Base-by-base conservation (phyloP, 2,329 filamentous ascomycete species). In the Clonostachys solani region DNA sequence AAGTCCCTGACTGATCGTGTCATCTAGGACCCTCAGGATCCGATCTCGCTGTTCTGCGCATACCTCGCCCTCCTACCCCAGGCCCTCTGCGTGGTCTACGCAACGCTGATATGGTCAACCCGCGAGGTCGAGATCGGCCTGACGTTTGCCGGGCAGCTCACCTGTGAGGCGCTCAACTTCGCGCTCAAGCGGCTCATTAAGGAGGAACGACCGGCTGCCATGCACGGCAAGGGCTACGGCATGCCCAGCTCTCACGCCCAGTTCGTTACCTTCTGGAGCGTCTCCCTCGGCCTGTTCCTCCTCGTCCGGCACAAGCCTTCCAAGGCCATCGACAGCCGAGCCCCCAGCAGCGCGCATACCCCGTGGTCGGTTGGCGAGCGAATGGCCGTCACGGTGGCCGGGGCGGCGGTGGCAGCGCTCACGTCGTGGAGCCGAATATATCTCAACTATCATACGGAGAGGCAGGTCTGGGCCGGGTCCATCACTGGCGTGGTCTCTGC, bases 181-280 rank as follows among this genome's bases (percentile, higher is more conserved):
- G 70, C 77, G 5, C 74, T 99, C 43, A 99, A 99, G 74, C 81
- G 94, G 23, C 74, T 90, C 52, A 92, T 99, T 65, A 94, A 92
- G 62, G 90, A 97, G 67, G 89, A 96, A 66, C 81, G 94, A 44
- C 94, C 94, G 29, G 80, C 77, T 52, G 86, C 86, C 81, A 86
- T 74, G 77, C 84, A 92, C 60, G 92, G 90, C 47, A 95, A 95
- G 66, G 94, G 94, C 53, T 99, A 99, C 63, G 95, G 94, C 57
- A 99, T 99, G 95, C 94, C 94, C 46, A 78, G 73, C 41, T 96
- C 92, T 36, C 94, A 99, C 69, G 88, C 94, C 9, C 94, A 99
- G 71, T 99, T 96, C 64, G 87, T 92, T 51, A 80, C 87, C 47
- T 99, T 90, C 74, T 97, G 96, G 78, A 86, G 89, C 49, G 72